Base-by-base conservation (phyloP, 108 stramenopile genomes). In the Seminavis robusta region DNA sequence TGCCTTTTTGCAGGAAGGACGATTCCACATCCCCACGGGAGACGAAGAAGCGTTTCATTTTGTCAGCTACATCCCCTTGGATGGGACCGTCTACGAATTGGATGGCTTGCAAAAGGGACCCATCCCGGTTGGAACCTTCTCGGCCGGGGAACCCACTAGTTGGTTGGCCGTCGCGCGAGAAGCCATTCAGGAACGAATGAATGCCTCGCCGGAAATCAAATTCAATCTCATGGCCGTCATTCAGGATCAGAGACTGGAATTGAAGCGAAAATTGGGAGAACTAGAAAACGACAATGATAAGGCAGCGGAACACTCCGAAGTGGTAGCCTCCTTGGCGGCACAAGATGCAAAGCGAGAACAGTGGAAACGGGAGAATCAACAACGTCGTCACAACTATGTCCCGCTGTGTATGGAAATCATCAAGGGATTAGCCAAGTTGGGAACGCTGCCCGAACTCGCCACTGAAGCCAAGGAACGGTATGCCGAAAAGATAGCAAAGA, bases 31-130 rank as follows among this genome's bases (percentile, higher is more conserved):
- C 4, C 74, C 79, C 6, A 79, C 71, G 5, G 62, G 33, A 11
- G 74, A 86, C 20, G 94, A 92, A 56, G 95, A 98, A 54, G 95
- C 89, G 34, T 97, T 92, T 66, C 97, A 98, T 61, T 98, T 97
- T 72, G 76, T 98, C 9, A 95, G 95, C 10, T 98, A 94, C 61
- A 71, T 95, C 31, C 95, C 95, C 4, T 47, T 47, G 1, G 65
- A 77, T 47, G 83, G 80, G 17, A 73, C 47, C 26, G 91, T 98
- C 0, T 96, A 94, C 56, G 97, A 98, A 73, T 75, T 98, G 50
- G 97, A 98, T 67, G 97, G 97, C 20, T 71, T 98, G 17, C 80
- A 94, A 62, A 38, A 52, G 0, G 97, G 95, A 28, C 97, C 97
- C 2, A 73, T 97, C 6, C 37, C 67, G n/a, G 77, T 95, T 3